Conservation (phyloP, 2,329 filamentous ascomycete species). For the Hirsutella thompsonii region DNA sequence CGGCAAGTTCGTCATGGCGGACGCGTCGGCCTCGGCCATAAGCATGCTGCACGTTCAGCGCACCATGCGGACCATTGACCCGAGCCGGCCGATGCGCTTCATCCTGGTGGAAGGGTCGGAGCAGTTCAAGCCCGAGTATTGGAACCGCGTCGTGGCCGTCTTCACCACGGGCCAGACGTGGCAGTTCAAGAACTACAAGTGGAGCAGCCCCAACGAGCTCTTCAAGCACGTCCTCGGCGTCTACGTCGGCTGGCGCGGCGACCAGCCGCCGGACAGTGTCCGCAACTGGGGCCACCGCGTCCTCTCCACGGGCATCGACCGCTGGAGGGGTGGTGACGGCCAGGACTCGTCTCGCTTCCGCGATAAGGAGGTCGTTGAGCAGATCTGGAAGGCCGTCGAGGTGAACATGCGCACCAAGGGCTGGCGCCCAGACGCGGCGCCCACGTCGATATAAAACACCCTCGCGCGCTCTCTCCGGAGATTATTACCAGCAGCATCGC, state of each 20-base stretch:
- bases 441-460: slow-evolving; percentile 31
- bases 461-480: not conserved
- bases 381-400: slow-evolving; percentile 85
- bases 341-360: slow-evolving; percentile 55
- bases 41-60: slow-evolving; percentile 83
- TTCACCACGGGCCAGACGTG: slow-evolving; percentile 96
- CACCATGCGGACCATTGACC: slow-evolving; percentile 56
- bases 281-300: slow-evolving; percentile 80
- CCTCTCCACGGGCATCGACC: slow-evolving; percentile 66
- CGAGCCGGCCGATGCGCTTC: slow-evolving; percentile 69
- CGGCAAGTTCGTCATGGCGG: slow-evolving; percentile 68
- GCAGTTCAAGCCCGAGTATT: slow-evolving; percentile 97
- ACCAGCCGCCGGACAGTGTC: slow-evolving; percentile 65
- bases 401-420: slow-evolving; percentile 74
- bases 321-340: slow-evolving; percentile 50
- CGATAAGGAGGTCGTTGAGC: slow-evolving; percentile 85
- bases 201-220: slow-evolving; percentile 75
- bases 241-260: slow-evolving; percentile 84
- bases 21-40: slow-evolving; percentile 52
- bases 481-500: not conserved
- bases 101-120: slow-evolving; percentile 89
- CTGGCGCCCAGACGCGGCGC: slow-evolving; percentile 63
- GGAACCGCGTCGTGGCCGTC: slow-evolving; percentile 86
- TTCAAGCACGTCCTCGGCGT: slow-evolving; percentile 82
- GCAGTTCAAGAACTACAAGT: slow-evolving; percentile 99